Evolutionary conservation across 805 yeast genomes (phyloP).

Genomic region (Yamadazyma endophytica): DNA sequence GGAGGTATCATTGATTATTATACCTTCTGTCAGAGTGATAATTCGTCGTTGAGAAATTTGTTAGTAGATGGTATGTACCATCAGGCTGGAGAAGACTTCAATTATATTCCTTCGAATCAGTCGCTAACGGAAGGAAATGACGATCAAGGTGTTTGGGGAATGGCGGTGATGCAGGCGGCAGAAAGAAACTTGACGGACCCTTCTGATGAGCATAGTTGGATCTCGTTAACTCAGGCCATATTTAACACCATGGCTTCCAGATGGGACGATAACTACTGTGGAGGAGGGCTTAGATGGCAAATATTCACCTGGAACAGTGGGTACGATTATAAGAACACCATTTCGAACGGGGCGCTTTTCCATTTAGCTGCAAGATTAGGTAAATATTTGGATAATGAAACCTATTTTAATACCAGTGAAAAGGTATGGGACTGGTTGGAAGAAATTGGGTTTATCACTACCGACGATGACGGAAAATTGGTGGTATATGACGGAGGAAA

Average conservation of each 20-base stretch:
- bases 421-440: conserved; percentile 76
- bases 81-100: conserved; percentile 33
- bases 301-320: conserved; percentile 91
- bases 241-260: conserved; percentile 83
- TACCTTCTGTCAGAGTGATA: conserved; percentile 31
- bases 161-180: conserved; percentile 41
- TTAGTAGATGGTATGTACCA: conserved; percentile 36
- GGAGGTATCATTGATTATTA: conserved; percentile 41
- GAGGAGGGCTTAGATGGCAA: conserved; percentile 94
- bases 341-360: conserved; percentile 85
- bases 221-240: conserved; percentile 78
- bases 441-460: conserved; percentile 26
- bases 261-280: conserved; percentile 73
- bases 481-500: conserved; percentile 55
- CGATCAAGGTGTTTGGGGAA: conserved; percentile 47
- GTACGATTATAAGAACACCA: conserved; percentile 85
- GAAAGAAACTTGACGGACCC: conserved; percentile 38
- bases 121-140: conserved; percentile 44
- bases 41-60: conserved; percentile 16
- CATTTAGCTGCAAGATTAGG: conserved; percentile 82
- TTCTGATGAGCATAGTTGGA: conserved; percentile 69
- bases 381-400: conserved; percentile 67
- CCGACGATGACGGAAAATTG: conserved; percentile 19
- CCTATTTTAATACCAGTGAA: conserved; percentile 72
- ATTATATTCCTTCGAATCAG: conserved; percentile 40